Conservation (phyloP, 78 protist species). For the Chrysochromulina parva region DNA sequence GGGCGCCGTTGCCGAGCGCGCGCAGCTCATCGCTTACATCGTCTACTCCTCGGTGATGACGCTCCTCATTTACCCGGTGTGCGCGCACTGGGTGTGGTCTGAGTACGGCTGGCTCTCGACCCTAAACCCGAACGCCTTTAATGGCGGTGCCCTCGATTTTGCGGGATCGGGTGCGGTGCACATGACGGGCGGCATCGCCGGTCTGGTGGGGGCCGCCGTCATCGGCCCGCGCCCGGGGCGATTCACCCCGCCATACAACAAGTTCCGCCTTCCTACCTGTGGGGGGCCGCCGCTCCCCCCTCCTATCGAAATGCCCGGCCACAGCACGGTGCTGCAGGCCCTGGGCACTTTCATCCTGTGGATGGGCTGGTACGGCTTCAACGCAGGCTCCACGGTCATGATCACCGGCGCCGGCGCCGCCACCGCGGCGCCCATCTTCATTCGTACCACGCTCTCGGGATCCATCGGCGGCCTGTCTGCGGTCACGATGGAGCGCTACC, state of each 20-base stretch:
- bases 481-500: neutral
- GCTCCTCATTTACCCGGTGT: conserved; percentile 60
- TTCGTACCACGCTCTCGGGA: conserved; percentile 41
- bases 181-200: conserved; percentile 78
- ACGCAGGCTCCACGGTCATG: neutral
- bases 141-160: conserved; percentile 41
- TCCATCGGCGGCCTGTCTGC: conserved; percentile 8
- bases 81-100: conserved; percentile 39
- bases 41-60: conserved; percentile 39
- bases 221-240: conserved; percentile 83
- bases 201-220: conserved; percentile 68
- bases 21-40: conserved; percentile 36
- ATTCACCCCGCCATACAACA: conserved; percentile 35
- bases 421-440: neutral
- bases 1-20: conserved; percentile 75
- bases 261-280: too few relatives aligned
- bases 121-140: neutral
- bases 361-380: conserved; percentile 80
- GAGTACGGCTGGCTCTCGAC: neutral
- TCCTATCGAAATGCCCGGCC: neutral
- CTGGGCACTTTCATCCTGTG: conserved; percentile 58
- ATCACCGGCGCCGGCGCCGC: neutral
- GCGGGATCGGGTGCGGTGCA: conserved; percentile 79
- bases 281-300: neutral
- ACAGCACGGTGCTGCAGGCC: neutral